Base-by-base conservation (phyloP, 2,329 filamentous ascomycete species). In the Lachnellula hyalina region DNA sequence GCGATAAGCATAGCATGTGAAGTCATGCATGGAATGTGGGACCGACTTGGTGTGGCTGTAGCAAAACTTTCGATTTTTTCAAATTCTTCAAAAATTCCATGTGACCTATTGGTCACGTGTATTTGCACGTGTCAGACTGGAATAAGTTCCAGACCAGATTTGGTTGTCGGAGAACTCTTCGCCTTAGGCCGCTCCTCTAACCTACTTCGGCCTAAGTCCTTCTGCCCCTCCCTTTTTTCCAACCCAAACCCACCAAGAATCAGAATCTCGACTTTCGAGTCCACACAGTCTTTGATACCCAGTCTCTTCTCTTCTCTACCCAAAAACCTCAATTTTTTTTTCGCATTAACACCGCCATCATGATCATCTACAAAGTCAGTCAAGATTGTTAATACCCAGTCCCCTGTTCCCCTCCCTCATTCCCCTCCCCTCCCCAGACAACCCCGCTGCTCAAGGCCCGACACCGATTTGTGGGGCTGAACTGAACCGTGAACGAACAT, bases 321-420 rank as follows among this genome's bases (percentile, higher is more conserved):
- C 34, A 52, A 15, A 44, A 44, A 21, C 15, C 15, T 17, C 44
- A 25, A 28, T 17, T 15, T 34, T 49, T 34, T 49, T 40, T 49
- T 35, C 23, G 8, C 32, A 41, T 52, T 50, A 51, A 47, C 60
- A 63, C 61, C 66, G 67, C 64, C 69, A 77, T 67, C 61, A 82
- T 82, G 79, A 79, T 82, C 63, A 81, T 82, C 68, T 82, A 71
- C 75, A 82, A 80, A 74, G 79, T 81, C 59, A 57, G 74, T 48
- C 5, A 42, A 15, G 11, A 32, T 32, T 32, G 28, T 32, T 9
- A 12, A 46, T 36, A 28, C 38, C 49, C 34, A 42, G 40, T 34
- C 36, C 45, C 47, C 44, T 48, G 15, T 41, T 19, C 36, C 28
- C 25, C 25, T 25, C 25, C 25, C 25, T 21, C 21, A 49, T 48